Percentiles rank a stretch among this genome's conserved stretches.
phyloP scores from a whole-genome alignment of 352 stramenopile species.

The Pilasporangium apinafurcum region DNA sequence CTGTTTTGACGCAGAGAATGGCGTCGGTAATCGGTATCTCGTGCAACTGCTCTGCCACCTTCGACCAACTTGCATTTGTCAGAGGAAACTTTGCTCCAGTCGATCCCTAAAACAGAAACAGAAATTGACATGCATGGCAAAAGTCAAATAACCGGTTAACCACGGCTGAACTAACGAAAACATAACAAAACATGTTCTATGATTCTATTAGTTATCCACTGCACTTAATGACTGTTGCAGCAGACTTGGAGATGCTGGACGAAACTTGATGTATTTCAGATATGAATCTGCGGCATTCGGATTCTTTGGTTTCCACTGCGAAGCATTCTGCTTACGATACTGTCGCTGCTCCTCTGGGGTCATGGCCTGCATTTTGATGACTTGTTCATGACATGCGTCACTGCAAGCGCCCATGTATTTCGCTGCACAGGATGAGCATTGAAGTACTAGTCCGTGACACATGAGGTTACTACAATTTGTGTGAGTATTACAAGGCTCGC shows the following conservation, averaged over 20 bases:
- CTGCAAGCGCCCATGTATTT: conserved; percentile 21
- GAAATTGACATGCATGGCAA: too few species aligned
- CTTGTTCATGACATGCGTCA: conserved; percentile 41
- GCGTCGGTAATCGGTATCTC: too few species aligned
- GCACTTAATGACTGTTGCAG: too few species aligned
- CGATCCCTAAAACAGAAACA: too few species aligned
- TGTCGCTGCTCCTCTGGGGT: conserved; percentile 29
- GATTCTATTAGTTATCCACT: not conserved
- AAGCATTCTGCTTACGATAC: conserved; percentile 52
- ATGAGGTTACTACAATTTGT: conserved; percentile 37
- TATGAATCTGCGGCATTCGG: conserved; percentile 26
- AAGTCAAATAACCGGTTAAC: too few species aligned
- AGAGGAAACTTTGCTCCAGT: too few species aligned
- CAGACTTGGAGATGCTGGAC: not conserved
- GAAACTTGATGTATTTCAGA: conserved; percentile 4
- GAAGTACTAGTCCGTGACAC: conserved; percentile 42
- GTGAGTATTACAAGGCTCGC: conserved; percentile 27
- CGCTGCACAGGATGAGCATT: conserved; percentile 35
- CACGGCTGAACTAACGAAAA: too few species aligned
- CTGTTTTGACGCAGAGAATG: too few species aligned
- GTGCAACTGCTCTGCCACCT: too few species aligned
- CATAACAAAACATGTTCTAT: too few species aligned
- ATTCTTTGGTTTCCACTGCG: conserved; percentile 46
- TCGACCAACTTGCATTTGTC: too few species aligned
- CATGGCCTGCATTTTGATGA: conserved; percentile 50